Conservation (phyloP, 2,329 filamentous ascomycete species). For the Aspergillus calidoustus region DNA sequence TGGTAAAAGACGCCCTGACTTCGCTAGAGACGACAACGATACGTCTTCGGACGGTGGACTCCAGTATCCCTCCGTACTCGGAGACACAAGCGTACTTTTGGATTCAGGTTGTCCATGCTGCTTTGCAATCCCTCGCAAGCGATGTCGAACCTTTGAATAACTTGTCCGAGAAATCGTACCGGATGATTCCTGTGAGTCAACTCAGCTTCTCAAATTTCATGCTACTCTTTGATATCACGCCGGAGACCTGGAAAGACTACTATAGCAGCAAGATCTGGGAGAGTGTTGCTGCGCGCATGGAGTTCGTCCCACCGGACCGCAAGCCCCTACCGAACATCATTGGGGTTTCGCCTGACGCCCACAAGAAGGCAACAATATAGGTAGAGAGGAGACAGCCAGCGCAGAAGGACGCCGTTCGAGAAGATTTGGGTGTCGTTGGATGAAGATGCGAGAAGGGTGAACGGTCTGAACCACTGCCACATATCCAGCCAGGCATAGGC, state of each 20-base stretch:
- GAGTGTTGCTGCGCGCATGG: conserved; percentile 2
- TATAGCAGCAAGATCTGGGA: conserved; percentile 1
- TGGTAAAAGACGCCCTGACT: conserved; percentile 7
- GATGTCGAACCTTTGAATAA: not conserved
- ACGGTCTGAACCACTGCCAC: not conserved
- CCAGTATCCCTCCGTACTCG: conserved; percentile 1
- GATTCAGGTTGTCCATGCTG: conserved; percentile 11
- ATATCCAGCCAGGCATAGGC: conserved; percentile 13
- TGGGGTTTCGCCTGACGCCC: not conserved
- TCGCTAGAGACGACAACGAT: conserved; percentile 9
- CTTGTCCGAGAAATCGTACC: not conserved
- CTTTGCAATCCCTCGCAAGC: not conserved
- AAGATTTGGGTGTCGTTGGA: not conserved
- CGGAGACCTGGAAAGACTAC: conserved; percentile 1
- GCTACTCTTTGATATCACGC: conserved; percentile 1
- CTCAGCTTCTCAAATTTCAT: conserved; percentile 4
- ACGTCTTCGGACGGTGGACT: not conserved
- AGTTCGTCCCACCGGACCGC: conserved; percentile 7
- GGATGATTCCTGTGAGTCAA: not conserved
- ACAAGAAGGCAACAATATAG: not conserved
- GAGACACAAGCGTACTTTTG: conserved; percentile 12
- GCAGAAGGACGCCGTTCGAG: not conserved
- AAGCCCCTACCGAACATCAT: conserved; percentile 9
- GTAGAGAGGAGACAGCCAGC: not conserved
- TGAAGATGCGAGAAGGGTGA: not conserved